Evolutionary conservation across 202 grass and related monocot species (phyloP).

Genomic region (Carex sylvatica): DNA sequence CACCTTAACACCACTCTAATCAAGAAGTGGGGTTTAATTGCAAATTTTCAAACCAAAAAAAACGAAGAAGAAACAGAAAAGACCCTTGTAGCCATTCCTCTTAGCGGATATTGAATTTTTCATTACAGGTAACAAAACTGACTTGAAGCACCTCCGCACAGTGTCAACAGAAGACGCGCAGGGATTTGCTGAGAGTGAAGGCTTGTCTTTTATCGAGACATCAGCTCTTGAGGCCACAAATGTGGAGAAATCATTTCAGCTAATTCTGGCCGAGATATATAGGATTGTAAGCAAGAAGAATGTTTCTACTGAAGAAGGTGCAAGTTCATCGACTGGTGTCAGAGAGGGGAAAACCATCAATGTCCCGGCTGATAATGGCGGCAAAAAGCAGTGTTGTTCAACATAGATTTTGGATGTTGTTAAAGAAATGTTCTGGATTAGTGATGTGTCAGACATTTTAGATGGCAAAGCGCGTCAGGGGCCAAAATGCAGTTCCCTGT

Average conservation of each 20-base stretch:
- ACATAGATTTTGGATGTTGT: slow-evolving; percentile 13
- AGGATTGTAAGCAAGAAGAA: slow-evolving; percentile 46
- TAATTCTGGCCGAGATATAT: slow-evolving; percentile 35
- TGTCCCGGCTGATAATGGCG: slow-evolving; percentile 9
- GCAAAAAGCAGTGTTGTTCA: slow-evolving; percentile 28
- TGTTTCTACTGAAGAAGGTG: slow-evolving; percentile 32
- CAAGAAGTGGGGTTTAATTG: neutral
- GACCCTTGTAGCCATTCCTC: neutral
- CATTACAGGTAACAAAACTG: slow-evolving; percentile 38
- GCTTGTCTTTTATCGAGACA: slow-evolving; percentile 42
- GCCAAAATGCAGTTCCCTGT: neutral
- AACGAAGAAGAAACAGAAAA: neutral
- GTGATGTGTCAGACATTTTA: neutral
- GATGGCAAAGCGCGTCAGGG: neutral
- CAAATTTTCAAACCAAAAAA: neutral
- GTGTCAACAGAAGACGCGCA: slow-evolving; percentile 32
- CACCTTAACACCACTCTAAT: neutral
- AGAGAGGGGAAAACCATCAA: slow-evolving; percentile 34
- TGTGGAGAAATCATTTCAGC: slow-evolving; percentile 44
- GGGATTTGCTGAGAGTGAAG: slow-evolving; percentile 32
- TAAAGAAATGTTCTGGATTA: neutral
- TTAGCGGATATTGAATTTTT: neutral
- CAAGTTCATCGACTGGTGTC: neutral
- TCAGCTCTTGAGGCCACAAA: slow-evolving; percentile 41
- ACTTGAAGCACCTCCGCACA: slow-evolving; percentile 36